Conservation (phyloP, 192 early-diverging fungal species). For the Phlyctochytrium planicorne region DNA sequence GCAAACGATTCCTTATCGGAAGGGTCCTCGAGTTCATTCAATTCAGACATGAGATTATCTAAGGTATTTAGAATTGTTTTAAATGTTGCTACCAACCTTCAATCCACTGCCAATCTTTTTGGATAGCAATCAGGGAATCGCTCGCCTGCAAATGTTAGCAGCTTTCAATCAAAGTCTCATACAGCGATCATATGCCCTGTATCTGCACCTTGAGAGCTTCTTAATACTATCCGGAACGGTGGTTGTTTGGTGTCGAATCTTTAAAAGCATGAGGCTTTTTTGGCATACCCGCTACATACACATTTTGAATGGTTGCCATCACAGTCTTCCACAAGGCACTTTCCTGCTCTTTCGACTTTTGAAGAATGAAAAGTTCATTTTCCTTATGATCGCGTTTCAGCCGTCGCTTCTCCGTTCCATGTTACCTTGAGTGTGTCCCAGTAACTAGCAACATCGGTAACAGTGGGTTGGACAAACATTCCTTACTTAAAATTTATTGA, state of each 20-base stretch:
- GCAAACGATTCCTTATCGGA: conserved; percentile 85
- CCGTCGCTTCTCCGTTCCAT: background rate
- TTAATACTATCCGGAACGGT: conserved; percentile 84
- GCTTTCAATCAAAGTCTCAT: background rate
- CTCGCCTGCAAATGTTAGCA: conserved; percentile 36
- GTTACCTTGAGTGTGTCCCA: conserved; percentile 1
- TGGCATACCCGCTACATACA: background rate
- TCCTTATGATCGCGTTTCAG: conserved; percentile 27
- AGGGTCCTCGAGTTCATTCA: conserved; percentile 71
- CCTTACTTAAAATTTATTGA: too few species aligned
- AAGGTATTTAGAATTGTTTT: background rate
- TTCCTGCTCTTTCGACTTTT: conserved; percentile 39
- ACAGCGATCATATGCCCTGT: conserved; percentile 79
- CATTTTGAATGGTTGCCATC: conserved; percentile 87
- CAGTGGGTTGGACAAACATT: too few species aligned
- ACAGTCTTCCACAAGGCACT: conserved; percentile 50
- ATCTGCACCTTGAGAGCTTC: conserved; percentile 52
- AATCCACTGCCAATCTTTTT: conserved; percentile 89
- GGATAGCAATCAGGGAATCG: conserved; percentile 78
- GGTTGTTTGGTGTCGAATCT: conserved; percentile 92
- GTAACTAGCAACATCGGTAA: too few species aligned
- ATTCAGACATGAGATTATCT: conserved; percentile 76
- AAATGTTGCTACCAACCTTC: conserved; percentile 47
- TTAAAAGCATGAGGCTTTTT: background rate
- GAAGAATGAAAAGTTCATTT: conserved; percentile 41